Conservation (phyloP, 202 grass and related monocot genomes). For the Schoenoplectus triqueter region DNA sequence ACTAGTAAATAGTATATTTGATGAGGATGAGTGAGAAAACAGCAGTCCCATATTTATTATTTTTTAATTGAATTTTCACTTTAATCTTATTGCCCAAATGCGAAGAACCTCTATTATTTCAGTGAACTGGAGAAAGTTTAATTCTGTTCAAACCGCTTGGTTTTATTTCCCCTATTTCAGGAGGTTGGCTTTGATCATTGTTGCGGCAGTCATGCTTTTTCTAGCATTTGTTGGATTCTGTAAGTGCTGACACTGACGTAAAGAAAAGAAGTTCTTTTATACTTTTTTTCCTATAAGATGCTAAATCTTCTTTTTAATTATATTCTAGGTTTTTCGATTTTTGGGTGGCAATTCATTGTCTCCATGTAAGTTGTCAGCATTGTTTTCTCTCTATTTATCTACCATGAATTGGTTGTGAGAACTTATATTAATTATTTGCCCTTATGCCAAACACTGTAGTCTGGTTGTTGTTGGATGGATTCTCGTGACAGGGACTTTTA, state of each 20-base stretch:
- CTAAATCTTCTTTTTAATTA: slow-evolving; percentile 46
- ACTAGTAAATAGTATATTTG: neutral
- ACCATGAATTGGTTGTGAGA: slow-evolving; percentile 20
- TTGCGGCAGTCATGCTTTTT: slow-evolving; percentile 84
- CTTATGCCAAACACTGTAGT: slow-evolving; percentile 50
- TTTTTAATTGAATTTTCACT: neutral
- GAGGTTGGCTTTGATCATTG: slow-evolving; percentile 63
- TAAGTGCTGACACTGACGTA: slow-evolving; percentile 45
- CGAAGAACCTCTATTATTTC: neutral
- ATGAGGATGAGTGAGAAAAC: neutral
- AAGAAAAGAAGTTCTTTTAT: neutral
- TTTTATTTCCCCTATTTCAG: slow-evolving; percentile 55
- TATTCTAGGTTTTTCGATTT: slow-evolving; percentile 78
- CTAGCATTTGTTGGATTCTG: slow-evolving; percentile 90
- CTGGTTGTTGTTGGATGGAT: slow-evolving; percentile 91
- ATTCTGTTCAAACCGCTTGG: neutral
- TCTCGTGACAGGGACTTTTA: slow-evolving; percentile 88
- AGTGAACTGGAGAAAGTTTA: slow-evolving; percentile 8
- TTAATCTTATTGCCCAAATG: neutral
- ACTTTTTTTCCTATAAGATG: slow-evolving; percentile 12
- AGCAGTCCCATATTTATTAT: neutral
- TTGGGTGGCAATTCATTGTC: slow-evolving; percentile 71
- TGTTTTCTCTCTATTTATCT: slow-evolving; percentile 32
- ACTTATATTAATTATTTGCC: slow-evolving; percentile 22
- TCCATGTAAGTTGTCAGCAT: slow-evolving; percentile 67